Evolutionary conservation across 2,329 filamentous ascomycete species (phyloP).

Genomic region (Pyrenophora seminiperda): DNA sequence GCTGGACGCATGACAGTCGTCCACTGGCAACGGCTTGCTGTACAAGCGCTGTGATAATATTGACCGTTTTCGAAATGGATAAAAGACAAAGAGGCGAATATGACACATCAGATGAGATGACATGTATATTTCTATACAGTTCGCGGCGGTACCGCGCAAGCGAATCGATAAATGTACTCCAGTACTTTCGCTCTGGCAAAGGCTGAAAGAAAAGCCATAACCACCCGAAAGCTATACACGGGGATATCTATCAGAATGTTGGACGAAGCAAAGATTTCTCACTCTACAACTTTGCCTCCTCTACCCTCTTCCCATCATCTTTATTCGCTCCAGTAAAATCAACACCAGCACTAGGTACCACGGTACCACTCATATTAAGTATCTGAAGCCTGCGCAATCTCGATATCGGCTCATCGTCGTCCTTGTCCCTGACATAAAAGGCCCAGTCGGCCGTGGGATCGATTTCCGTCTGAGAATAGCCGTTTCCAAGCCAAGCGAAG

Average conservation of each 20-base stretch:
- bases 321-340: conserved; percentile 22
- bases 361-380: conserved; percentile 41
- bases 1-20: not conserved
- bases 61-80: no score
- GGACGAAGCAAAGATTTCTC: not conserved
- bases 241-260: not conserved
- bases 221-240: no score
- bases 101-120: no score
- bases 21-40: not conserved
- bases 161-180: no score
- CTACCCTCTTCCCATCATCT: not conserved
- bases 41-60: no score
- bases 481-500: conserved; percentile 49
- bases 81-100: no score
- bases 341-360: conserved; percentile 19
- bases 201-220: no score
- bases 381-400: conserved; percentile 33
- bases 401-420: conserved; percentile 41
- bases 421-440: conserved; percentile 43
- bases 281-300: conserved; percentile 23
- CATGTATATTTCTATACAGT: no score
- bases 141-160: no score
- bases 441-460: conserved; percentile 45
- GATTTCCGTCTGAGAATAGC: conserved; percentile 43
- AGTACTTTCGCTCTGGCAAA: no score